These are phyloP conservation scores for Hippophae gyantsensis DNA, from an alignment of 306 rosid species.

Conservation along the genomic window DNA sequence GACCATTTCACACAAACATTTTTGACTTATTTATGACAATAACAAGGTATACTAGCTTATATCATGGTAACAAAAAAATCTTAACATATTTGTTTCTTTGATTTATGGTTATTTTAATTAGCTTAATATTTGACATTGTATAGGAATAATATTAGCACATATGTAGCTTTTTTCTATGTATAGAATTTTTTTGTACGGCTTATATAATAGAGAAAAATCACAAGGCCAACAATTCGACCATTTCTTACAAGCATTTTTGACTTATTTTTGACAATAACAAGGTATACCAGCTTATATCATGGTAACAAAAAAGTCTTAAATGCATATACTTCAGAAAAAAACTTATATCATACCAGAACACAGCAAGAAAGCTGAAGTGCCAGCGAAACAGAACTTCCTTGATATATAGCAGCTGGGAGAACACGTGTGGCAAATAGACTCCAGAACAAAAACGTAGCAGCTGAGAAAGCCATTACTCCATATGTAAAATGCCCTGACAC, in stretches of 20 bases:
- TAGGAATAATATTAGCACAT: no score
- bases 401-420: slow-evolving; percentile 54
- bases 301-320: neutral
- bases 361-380: slow-evolving; percentile 97
- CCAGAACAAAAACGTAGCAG: slow-evolving; percentile 81
- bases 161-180: no score
- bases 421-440: slow-evolving; percentile 57
- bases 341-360: slow-evolving; percentile 65
- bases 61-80: neutral
- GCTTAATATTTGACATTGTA: no score
- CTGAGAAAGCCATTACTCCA: slow-evolving; percentile 89
- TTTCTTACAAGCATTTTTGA: no score
- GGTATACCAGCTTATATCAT: neutral
- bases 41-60: neutral
- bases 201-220: no score
- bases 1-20: no score
- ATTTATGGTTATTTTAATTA: no score
- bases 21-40: no score
- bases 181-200: no score
- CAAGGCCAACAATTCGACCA: no score
- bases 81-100: neutral
- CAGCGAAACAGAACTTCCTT: slow-evolving; percentile 75
- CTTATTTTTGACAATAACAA: neutral
- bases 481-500: slow-evolving; percentile 94
- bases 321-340: neutral